Base-by-base conservation (phyloP, 352 stramenopile genomes). In the Globisporangium okanoganense region DNA sequence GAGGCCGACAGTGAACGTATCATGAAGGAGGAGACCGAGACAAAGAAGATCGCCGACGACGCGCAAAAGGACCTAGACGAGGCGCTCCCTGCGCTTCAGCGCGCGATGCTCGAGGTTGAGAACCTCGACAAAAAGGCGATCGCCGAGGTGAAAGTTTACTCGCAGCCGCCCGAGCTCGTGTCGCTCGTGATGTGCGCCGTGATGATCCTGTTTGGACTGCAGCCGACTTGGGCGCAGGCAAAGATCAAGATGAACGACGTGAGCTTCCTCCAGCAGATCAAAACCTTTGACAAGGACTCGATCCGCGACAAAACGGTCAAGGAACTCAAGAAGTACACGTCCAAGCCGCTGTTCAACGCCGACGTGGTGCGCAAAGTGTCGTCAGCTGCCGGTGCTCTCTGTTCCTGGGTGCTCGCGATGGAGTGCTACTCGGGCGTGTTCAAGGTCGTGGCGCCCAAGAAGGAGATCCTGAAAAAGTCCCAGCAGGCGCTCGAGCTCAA, bases 241-340 rank as follows among this genome's bases (percentile, higher is more conserved):
- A 98, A 98, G 73, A 96, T 82, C 24, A 96, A 97, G 56, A 94
- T 98, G 72, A 95, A 92, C 54, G 94, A 98, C 58, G 76, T 95
- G 31, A 94, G 95, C 56, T 98, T 98, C 58, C 63, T 98, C 5
- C 72, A 92, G 49, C 88, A 98, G 62, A 95, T 98, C 57, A 98
- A 98, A 61, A 87, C 73, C 10, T 99, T 97, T 57, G 96, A 99
- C 78, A 99, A 99, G 62, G 95, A 99, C 61, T 95, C 94, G 31
- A 96, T 99, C 31, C 87, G 82, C 13, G 89, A 94, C 60, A 97
- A 97, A 59, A 95, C 92, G 0, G 90, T 98, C 22, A 93, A 87
- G 18, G 97, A 97, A 59, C 73, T 98, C 13, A 97, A 98, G 61
- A 98, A 98, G 70, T 98, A 96, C 73, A 97, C 84, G 10, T 85